Conservation (phyloP, 73 alveolate genomes). For the Symbiodinium natans region DNA sequence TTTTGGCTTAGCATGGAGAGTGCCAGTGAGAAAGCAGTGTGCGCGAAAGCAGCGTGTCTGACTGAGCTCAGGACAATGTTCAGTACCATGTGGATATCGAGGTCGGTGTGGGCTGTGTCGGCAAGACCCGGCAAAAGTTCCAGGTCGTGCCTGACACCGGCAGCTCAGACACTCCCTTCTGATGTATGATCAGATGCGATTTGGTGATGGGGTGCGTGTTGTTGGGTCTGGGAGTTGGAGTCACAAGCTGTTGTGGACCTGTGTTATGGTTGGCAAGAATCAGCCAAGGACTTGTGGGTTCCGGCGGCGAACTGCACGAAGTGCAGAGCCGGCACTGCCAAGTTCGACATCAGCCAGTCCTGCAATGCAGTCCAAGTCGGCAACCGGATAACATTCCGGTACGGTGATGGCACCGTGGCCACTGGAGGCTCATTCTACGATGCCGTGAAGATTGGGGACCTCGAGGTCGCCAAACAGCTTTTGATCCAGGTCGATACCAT, state of each 20-base stretch:
- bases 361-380: conserved; percentile 43
- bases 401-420: conserved; percentile 93
- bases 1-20: too few species aligned
- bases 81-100: conserved; percentile 89
- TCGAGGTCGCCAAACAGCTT: conserved; percentile 54
- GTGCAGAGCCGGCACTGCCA: conserved; percentile 61
- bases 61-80: conserved; percentile 41
- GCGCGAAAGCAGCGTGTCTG: too few species aligned
- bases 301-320: conserved; percentile 55
- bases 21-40: too few species aligned
- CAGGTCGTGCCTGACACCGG: conserved; percentile 84
- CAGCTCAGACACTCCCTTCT: conserved; percentile 35
- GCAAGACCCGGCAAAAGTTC: conserved; percentile 25
- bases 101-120: conserved; percentile 57
- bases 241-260: too few species aligned
- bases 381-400: conserved; percentile 62
- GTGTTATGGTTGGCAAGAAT: too few species aligned
- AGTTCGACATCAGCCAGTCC: conserved; percentile 67
- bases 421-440: conserved; percentile 81
- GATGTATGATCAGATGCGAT: too few species aligned
- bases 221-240: too few species aligned
- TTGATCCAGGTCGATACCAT: conserved; percentile 69
- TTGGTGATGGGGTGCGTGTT: too few species aligned
- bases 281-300: conserved; percentile 39
- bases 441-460: conserved; percentile 70